A percentile compares a stretch with the other conserved stretches of the same genome.
Conservation (phyloP, 768 basidiomycete species). For the Boletus patriciae region DNA sequence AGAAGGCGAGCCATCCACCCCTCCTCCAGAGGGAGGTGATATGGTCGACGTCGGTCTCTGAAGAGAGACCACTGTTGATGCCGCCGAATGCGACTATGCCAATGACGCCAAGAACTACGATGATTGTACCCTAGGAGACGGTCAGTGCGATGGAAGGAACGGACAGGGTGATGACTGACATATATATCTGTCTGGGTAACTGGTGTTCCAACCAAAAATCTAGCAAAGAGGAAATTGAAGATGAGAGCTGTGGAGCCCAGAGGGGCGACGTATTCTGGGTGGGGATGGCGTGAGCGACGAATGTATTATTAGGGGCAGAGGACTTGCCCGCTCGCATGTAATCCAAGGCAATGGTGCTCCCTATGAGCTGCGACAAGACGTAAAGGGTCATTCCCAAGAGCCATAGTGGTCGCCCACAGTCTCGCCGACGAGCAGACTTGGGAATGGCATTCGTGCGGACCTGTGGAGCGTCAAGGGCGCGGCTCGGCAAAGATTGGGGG, state of each 20-base stretch:
- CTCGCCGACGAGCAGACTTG: slow-evolving; percentile 66
- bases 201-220: slow-evolving; percentile 82
- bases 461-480: slow-evolving; percentile 34
- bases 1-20: slow-evolving; percentile 87
- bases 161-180: slow-evolving; percentile 41
- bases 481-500: background rate
- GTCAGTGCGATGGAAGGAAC: slow-evolving; percentile 1
- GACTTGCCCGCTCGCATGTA: slow-evolving; percentile 79
- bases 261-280: slow-evolving; percentile 89
- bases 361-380: slow-evolving; percentile 85
- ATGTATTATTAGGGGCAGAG: background rate
- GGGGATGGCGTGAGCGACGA: slow-evolving; percentile 14
- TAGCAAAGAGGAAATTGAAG: slow-evolving; percentile 95
- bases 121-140: slow-evolving; percentile 64
- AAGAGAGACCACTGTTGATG: slow-evolving; percentile 75
- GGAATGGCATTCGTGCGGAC: slow-evolving; percentile 75
- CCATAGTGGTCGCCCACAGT: slow-evolving; percentile 87
- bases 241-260: slow-evolving; percentile 91
- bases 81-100: slow-evolving; percentile 88
- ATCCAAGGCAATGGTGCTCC: slow-evolving; percentile 82
- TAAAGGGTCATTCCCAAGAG: slow-evolving; percentile 92
- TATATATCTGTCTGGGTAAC: slow-evolving; percentile 83
- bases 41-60: slow-evolving; percentile 70
- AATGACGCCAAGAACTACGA: slow-evolving; percentile 81
- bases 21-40: slow-evolving; percentile 86